Evolutionary conservation across 2,329 filamentous ascomycete genomes (phyloP).

Genomic region (Colletotrichum sp.): DNA sequence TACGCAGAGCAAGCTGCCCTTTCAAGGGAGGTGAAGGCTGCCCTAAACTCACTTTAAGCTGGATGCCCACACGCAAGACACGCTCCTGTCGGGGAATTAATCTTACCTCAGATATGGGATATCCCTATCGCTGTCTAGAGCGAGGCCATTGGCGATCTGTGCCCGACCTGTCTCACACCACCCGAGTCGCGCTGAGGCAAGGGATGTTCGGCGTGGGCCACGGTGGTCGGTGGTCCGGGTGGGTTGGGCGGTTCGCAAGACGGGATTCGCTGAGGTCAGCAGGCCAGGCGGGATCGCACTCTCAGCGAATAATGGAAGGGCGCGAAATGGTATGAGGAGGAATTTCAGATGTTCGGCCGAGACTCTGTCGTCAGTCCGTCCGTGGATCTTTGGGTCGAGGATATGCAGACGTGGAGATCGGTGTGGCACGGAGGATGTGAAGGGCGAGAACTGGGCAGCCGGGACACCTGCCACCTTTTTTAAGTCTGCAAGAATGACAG

Average conservation of each 20-base stretch:
- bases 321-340: not conserved
- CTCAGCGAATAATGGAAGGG: not conserved
- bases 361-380: not conserved
- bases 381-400: not conserved
- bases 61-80: constrained; percentile 9
- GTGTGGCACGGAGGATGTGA: not conserved
- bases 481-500: not conserved
- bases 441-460: not conserved
- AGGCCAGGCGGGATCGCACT: not conserved
- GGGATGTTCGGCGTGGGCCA: constrained; percentile 5
- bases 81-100: constrained; percentile 5
- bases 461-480: constrained; percentile 7
- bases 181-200: constrained; percentile 10
- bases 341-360: not conserved
- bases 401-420: not conserved
- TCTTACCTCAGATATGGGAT: constrained; percentile 19
- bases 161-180: constrained; percentile 19
- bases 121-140: constrained; percentile 13
- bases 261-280: not conserved
- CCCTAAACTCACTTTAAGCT: constrained; percentile 5
- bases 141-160: constrained; percentile 17
- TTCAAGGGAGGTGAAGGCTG: constrained; percentile 10
- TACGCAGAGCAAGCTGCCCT: constrained; percentile 2
- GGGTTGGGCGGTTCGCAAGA: not conserved
- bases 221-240: not conserved